These are phyloP conservation scores for Fusarium sp. DNA, from an alignment of 2,329 filamentous ascomycete species.

Conservation along the genomic window DNA sequence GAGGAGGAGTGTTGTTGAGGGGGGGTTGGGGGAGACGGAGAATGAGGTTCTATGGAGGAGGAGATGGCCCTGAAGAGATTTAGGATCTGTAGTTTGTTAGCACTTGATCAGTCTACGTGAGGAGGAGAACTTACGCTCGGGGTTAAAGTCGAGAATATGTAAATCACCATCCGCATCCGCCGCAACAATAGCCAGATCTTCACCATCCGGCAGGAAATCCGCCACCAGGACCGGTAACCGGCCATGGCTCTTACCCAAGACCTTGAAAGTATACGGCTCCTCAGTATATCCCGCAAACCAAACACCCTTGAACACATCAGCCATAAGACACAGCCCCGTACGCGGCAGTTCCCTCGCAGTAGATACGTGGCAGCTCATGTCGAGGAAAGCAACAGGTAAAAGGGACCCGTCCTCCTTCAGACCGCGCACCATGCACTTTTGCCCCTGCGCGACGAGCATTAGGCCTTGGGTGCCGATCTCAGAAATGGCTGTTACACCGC, in stretches of 20 bases:
- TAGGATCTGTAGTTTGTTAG: constrained; percentile 73
- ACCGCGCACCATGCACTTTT: constrained; percentile 96
- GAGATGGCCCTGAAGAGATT: constrained; percentile 88
- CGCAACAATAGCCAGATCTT: constrained; percentile 82
- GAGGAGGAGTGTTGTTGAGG: constrained; percentile 79
- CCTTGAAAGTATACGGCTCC: constrained; percentile 93
- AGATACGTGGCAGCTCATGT: constrained; percentile 94
- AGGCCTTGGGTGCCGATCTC: constrained; percentile 88
- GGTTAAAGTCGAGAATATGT: constrained; percentile 92
- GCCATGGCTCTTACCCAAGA: constrained; percentile 87
- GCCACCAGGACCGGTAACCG: constrained; percentile 81
- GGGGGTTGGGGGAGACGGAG: constrained; percentile 80
- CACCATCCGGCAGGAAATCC: constrained; percentile 88
- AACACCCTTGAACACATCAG: constrained; percentile 90
- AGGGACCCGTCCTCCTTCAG: constrained; percentile 94
- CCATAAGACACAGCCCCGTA: constrained; percentile 86
- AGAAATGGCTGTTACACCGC: constrained; percentile 87
- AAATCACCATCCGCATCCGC: constrained; percentile 87
- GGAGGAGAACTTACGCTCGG: constrained; percentile 74
- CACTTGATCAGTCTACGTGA: background rate
- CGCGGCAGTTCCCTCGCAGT: constrained; percentile 84
- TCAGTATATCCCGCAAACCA: constrained; percentile 98
- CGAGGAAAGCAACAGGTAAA: constrained; percentile 94
- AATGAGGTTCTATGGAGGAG: constrained; percentile 90
- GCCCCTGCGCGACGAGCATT: constrained; percentile 89